Conservation (phyloP, 1,139 yeast genomes). For the Geotrichum europaeum region DNA sequence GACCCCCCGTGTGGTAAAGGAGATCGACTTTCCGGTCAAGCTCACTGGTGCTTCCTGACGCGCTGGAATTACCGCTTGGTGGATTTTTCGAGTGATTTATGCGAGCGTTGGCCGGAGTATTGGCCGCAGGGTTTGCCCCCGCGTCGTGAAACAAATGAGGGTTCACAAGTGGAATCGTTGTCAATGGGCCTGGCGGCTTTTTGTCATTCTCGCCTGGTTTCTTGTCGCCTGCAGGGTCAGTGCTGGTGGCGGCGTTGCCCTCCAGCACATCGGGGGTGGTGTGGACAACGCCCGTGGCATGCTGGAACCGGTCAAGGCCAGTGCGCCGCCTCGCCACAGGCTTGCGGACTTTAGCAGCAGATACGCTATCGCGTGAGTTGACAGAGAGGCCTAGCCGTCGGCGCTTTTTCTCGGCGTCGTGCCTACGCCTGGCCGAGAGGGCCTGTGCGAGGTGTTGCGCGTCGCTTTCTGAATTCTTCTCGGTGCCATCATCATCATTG, state of each 20-base stretch:
- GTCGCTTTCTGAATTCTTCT: background rate
- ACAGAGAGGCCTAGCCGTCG: background rate
- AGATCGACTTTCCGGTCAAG: background rate
- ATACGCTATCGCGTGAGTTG: background rate
- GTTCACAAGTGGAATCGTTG: background rate
- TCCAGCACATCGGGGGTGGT: background rate
- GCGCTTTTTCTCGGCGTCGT: background rate
- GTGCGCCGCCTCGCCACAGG: background rate
- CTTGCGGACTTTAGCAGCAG: background rate
- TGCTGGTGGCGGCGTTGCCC: background rate
- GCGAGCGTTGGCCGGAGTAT: background rate
- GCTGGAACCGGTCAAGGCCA: constrained; percentile 3
- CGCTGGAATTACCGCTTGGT: background rate
- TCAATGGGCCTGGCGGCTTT: background rate
- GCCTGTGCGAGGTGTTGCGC: background rate
- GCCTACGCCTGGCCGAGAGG: background rate
- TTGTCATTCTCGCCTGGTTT: background rate
- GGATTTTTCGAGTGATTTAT: background rate
- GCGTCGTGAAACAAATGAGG: background rate
- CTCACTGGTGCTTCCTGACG: background rate
- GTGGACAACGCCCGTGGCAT: background rate
- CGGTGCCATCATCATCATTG: background rate
- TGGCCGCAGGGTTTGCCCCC: background rate
- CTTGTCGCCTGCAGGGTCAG: background rate
- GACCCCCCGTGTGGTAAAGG: background rate